phyloP scores from a whole-genome alignment of 768 basidiomycete genomes.

The Tremella mesenterica region DNA sequence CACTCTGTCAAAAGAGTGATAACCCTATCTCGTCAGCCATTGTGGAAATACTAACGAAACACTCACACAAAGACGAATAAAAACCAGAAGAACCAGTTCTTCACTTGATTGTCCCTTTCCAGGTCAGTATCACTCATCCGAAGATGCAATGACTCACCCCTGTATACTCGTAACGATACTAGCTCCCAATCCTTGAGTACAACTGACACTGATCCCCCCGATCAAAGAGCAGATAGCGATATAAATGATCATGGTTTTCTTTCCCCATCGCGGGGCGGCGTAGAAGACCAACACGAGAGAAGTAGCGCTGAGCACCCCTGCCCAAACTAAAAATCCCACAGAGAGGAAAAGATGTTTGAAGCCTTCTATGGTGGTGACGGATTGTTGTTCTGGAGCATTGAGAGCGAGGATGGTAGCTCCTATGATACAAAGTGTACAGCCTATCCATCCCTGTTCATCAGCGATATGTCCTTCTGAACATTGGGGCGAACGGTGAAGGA shows the following conservation, averaged over 20 bases:
- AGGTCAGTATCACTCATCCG: not conserved
- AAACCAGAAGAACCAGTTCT: conserved; percentile 57
- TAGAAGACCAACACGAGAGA: conserved; percentile 25
- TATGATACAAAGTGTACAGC: conserved; percentile 82
- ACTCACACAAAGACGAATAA: conserved; percentile 49
- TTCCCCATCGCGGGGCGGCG: conserved; percentile 58
- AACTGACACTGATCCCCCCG: conserved; percentile 59
- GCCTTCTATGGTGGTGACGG: conserved; percentile 42
- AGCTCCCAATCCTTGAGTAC: conserved; percentile 85
- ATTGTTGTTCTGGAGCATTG: conserved; percentile 52
- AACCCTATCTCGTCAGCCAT: not conserved
- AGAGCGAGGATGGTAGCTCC: conserved; percentile 79
- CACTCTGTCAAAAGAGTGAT: not conserved
- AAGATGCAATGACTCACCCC: conserved; percentile 31
- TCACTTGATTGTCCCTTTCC: conserved; percentile 58
- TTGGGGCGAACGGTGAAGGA: not conserved
- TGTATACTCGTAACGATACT: conserved; percentile 65
- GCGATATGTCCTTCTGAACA: not conserved
- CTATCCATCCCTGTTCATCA: conserved; percentile 65
- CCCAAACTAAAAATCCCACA: conserved; percentile 65
- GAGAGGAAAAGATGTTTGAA: conserved; percentile 75
- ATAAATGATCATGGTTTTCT: conserved; percentile 74
- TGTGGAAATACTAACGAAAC: not conserved
- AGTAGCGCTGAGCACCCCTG: conserved; percentile 48
- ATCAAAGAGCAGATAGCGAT: conserved; percentile 93